Evolutionary conservation across 2,329 filamentous ascomycete species (phyloP), one percentile per base, ranked within the genome.

Genomic region (Fusarium zealandicum): DNA sequence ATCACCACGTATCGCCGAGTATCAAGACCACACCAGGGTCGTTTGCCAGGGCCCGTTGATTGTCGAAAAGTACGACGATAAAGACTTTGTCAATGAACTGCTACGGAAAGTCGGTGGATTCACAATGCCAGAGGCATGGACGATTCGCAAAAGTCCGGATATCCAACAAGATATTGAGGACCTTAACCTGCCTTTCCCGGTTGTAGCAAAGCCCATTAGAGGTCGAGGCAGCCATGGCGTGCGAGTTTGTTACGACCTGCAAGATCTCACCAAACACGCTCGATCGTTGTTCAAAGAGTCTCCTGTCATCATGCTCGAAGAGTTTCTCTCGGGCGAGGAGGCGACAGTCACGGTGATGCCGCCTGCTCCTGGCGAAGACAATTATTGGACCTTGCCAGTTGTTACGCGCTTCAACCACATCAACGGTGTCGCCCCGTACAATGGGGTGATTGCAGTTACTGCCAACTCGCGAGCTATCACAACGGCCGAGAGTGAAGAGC

Each of bases 61-160:
- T 5, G 78, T 81, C 0, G 76, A 83, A 43, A 68, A 70, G 4
- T 82, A 78, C 60, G 79, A 82, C 51, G 78, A 82, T 61, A 83
- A 84, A 61, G 70, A 75, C 14, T 74, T 73, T 35, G 73, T 82
- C 10, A 82, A 82, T 55, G 67, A 72, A 22, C 63, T 77, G 0
- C 65, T 83, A 1, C 72, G 75, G 1, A 48, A 59, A 3, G 38
- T 68, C 2, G 71, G 71, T 0, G 54, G 55, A 0, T 78, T 81
- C 42, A 76, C 72, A 0, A 57, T 81, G 45, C 78, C 76, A 1
- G 61, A 57, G 6, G 70, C 72, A 5, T 78, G 74, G 72, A 59
- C 69, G 1, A 52, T 75, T 11, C 18, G 43, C n/a, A 36, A 54
- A 18, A 44, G 25, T 16, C 35, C 25, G 11, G 25, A 30, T 14